Conservation (phyloP, 257 asterid species). For the Ehretia macrophylla region DNA sequence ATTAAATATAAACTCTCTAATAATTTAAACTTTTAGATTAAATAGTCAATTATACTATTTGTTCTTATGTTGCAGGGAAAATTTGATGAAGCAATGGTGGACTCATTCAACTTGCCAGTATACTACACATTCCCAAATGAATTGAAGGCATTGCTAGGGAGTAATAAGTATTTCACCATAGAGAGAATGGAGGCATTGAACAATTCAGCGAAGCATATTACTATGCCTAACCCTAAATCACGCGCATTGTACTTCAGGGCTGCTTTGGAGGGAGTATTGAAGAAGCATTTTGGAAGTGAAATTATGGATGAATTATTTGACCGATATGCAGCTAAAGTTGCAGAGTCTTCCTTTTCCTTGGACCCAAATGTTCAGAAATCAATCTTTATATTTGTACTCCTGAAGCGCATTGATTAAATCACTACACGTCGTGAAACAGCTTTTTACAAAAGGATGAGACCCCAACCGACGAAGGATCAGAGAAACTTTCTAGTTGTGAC, state of each 20-base stretch:
- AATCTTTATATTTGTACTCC: constrained; percentile 8
- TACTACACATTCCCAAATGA: constrained; percentile 15
- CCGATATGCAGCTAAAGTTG: constrained; percentile 15
- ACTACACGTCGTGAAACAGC: too few relatives aligned
- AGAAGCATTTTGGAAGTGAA: constrained; percentile 25
- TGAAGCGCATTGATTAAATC: not conserved
- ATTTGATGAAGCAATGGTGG: constrained; percentile 14
- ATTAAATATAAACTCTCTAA: not conserved
- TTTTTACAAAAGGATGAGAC: too few relatives aligned
- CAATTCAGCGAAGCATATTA: constrained; percentile 11
- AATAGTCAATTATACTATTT: too few relatives aligned
- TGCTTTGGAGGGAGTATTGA: constrained; percentile 13
- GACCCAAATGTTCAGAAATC: constrained; percentile 4
- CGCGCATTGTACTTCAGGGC: constrained; percentile 6
- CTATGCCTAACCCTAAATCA: not conserved
- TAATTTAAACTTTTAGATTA: not conserved
- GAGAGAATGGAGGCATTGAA: constrained; percentile 29
- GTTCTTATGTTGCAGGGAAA: constrained; percentile 18
- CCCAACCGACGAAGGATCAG: too few relatives aligned
- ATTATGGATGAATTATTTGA: constrained; percentile 31
- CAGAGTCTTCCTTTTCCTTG: constrained; percentile 9
- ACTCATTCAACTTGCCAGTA: constrained; percentile 26
- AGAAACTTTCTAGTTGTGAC: too few relatives aligned
- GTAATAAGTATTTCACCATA: constrained; percentile 14
- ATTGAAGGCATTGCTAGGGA: constrained; percentile 15